These are phyloP conservation scores for Aristolochia contorta DNA, from an alignment of 164 flowering plant genomes.

Conservation along the genomic window DNA sequence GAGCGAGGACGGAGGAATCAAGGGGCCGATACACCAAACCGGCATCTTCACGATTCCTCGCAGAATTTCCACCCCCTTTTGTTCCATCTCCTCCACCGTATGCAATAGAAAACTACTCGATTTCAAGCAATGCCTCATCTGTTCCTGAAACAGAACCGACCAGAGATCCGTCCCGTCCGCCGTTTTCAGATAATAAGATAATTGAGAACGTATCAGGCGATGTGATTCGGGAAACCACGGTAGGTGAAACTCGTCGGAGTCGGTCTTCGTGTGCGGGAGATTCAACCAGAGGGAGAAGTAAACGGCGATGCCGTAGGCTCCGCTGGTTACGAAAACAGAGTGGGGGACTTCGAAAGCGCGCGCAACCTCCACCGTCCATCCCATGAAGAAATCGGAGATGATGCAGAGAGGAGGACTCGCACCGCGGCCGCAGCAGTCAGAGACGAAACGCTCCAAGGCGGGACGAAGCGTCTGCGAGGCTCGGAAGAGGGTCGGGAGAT, in stretches of 20 bases:
- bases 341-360: background rate
- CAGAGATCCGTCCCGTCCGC: constrained; percentile 4
- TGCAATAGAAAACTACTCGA: constrained; percentile 17
- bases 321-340: background rate
- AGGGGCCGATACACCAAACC: constrained; percentile 23
- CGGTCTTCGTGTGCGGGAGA: constrained; percentile 3
- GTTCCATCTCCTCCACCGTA: constrained; percentile 42
- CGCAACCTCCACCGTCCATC: constrained; percentile 10
- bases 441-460: constrained; percentile 1
- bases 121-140: background rate
- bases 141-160: background rate
- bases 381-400: constrained; percentile 8
- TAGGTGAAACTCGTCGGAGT: background rate
- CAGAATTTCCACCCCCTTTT: constrained; percentile 27
- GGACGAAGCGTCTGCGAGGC: constrained; percentile 11
- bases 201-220: background rate
- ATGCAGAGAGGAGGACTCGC: constrained; percentile 3
- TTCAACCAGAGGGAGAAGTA: constrained; percentile 6
- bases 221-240: constrained; percentile 5
- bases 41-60: constrained; percentile 14
- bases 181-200: background rate
- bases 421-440: background rate
- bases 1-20: background rate
- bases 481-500: constrained; percentile 6
- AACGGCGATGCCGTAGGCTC: background rate